phyloP scores from a whole-genome alignment of 352 stramenopile genomes.

The Pythium pyrilobum region DNA sequence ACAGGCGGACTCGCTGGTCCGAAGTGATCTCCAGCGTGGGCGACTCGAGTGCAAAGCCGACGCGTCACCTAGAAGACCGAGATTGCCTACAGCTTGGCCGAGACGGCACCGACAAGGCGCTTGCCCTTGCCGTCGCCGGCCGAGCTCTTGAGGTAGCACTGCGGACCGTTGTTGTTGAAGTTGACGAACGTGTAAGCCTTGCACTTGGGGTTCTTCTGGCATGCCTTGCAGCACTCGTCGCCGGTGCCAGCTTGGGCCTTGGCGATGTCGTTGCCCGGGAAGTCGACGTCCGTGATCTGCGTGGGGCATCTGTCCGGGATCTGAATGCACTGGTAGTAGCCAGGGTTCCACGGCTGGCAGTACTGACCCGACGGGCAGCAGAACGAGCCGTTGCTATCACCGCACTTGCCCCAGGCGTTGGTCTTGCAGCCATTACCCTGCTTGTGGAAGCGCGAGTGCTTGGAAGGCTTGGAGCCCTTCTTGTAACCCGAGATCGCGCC shows the following conservation, averaged over 20 bases:
- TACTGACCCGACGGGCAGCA: constrained; percentile 22
- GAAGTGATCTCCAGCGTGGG: too few relatives aligned
- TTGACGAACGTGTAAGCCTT: constrained; percentile 61
- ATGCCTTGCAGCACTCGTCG: constrained; percentile 38
- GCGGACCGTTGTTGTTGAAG: constrained; percentile 35
- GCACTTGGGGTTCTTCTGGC: constrained; percentile 29
- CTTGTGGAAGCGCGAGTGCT: not conserved
- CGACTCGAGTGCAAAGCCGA: too few relatives aligned
- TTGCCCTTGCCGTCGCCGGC: not conserved
- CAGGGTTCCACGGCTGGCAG: constrained; percentile 23
- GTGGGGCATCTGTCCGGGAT: constrained; percentile 21
- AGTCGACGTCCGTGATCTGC: constrained; percentile 36
- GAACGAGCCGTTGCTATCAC: not conserved
- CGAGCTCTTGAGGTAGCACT: constrained; percentile 48
- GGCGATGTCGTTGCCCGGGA: constrained; percentile 39
- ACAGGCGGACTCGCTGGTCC: too few relatives aligned
- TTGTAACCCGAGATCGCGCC: constrained; percentile 7
- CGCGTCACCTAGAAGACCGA: not conserved
- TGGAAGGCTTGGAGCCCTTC: constrained; percentile 9
- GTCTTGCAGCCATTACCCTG: not conserved
- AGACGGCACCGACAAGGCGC: constrained; percentile 37
- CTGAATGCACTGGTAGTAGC: constrained; percentile 48
- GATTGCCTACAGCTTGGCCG: constrained; percentile 4
- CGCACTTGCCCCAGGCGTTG: constrained; percentile 1
- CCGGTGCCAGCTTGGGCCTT: constrained; percentile 31